These are phyloP conservation scores for Mycena venus DNA, from an alignment of 768 basidiomycete species.

Conservation along the genomic window DNA sequence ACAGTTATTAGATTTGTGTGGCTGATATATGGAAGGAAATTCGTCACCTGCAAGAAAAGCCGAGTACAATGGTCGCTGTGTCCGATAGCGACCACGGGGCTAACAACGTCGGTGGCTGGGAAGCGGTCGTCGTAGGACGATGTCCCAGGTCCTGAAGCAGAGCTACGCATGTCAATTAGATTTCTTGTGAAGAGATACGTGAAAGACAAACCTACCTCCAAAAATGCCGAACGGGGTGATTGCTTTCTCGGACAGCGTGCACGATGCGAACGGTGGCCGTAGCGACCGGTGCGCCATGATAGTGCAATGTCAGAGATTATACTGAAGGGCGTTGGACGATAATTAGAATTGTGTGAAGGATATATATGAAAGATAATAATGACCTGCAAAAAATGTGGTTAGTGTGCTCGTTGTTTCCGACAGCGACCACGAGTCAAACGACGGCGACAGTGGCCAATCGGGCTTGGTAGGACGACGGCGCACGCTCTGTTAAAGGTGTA, in stretches of 20 bases:
- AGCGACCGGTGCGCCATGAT: neutral
- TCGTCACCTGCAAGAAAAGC: neutral
- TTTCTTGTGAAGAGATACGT: neutral
- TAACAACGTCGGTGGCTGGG: neutral
- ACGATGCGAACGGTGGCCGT: neutral
- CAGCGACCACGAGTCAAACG: too few species aligned
- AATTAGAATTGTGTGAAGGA: too few species aligned
- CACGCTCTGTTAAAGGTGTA: too few species aligned
- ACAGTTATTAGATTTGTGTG: neutral
- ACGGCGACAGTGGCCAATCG: too few species aligned
- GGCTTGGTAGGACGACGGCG: too few species aligned
- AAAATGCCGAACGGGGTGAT: neutral
- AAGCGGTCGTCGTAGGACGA: neutral
- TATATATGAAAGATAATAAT: too few species aligned
- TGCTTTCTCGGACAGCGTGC: neutral
- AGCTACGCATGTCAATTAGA: neutral
- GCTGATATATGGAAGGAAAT: neutral
- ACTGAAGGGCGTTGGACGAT: too few species aligned
- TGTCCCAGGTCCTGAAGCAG: neutral
- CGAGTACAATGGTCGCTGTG: neutral
- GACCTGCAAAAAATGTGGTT: too few species aligned
- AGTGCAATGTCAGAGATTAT: neutral
- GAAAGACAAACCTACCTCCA: neutral
- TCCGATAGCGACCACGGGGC: neutral
- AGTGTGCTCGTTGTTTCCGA: too few species aligned